These are phyloP conservation scores for Xylaria sp. DNA, from an alignment of 2,329 filamentous ascomycete species.

Conservation along the genomic window DNA sequence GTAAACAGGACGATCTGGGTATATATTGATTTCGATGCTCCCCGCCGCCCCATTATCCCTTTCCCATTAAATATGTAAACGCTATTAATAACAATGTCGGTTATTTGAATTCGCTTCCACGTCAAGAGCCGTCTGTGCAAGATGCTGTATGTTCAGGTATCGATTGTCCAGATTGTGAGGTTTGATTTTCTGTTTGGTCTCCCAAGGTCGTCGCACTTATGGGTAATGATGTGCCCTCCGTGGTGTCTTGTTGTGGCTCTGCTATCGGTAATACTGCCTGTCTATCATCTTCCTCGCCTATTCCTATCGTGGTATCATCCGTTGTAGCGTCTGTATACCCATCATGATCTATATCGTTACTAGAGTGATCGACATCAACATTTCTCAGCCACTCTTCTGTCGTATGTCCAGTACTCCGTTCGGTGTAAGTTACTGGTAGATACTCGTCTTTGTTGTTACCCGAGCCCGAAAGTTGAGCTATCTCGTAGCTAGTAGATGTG, in stretches of 20 bases:
- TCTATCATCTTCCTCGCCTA: conserved; percentile 18
- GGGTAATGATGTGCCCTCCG: neutral
- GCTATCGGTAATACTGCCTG: conserved; percentile 1
- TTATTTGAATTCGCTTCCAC: neutral
- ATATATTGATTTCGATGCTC: conserved; percentile 16
- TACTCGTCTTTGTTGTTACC: conserved; percentile 5
- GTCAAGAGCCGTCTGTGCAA: conserved; percentile 2
- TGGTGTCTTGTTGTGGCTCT: conserved; percentile 1
- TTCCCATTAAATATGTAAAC: conserved; percentile 20
- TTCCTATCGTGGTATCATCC: conserved; percentile 34
- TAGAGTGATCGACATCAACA: conserved; percentile 31
- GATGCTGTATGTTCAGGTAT: conserved; percentile 7
- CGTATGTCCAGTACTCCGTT: conserved; percentile 21
- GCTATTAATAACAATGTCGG: conserved; percentile 15
- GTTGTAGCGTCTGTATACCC: conserved; percentile 29
- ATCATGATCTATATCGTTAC: conserved; percentile 27
- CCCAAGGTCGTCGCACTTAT: neutral
- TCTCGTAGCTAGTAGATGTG: conserved; percentile 9
- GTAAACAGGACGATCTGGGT: conserved; percentile 19
- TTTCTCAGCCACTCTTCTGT: conserved; percentile 39
- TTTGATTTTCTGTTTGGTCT: conserved; percentile 5
- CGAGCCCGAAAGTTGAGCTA: conserved; percentile 2
- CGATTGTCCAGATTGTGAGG: conserved; percentile 1
- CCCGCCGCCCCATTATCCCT: neutral
- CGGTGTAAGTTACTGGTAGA: neutral